Percentiles rank a stretch among this genome's conserved stretches.
Evolutionary conservation across 257 asterid species (phyloP).

Genomic region (Catharanthus roseus): DNA sequence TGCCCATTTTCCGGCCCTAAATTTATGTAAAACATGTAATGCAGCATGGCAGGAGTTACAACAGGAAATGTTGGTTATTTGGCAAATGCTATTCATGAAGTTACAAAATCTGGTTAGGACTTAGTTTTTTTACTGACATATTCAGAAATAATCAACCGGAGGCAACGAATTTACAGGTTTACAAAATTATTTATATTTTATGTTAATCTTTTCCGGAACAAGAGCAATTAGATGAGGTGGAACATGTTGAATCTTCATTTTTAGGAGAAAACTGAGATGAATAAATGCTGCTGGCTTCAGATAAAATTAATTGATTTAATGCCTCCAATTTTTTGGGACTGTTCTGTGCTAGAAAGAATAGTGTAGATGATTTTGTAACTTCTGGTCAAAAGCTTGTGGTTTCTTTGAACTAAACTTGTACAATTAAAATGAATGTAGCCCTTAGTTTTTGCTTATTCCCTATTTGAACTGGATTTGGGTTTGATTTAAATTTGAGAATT

Average conservation of each 20-base stretch:
- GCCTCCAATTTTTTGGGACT: not conserved
- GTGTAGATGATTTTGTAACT: not conserved
- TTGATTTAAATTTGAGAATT: too few relatives aligned
- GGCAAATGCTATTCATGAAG: conserved; percentile 89
- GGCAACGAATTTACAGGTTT: not conserved
- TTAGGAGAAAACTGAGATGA: not conserved
- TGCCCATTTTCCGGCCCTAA: not conserved
- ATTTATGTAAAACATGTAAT: not conserved
- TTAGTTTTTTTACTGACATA: conserved; percentile 7
- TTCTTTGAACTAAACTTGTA: not conserved
- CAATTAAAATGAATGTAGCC: too few relatives aligned
- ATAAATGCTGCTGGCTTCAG: not conserved
- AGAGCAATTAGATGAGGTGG: not conserved
- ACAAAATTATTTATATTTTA: not conserved
- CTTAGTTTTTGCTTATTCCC: not conserved
- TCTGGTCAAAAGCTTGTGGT: not conserved
- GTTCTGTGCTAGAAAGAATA: not conserved
- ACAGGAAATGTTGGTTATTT: conserved; percentile 81
- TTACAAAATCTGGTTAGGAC: conserved; percentile 59
- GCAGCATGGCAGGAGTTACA: conserved; percentile 98
- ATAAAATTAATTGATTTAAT: not conserved
- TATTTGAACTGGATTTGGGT: too few relatives aligned
- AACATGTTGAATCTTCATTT: not conserved
- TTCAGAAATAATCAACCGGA: conserved; percentile 11
- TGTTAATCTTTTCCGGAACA: not conserved